phyloP scores from a whole-genome alignment of 2,329 filamentous ascomycete species.

The Tricladium varicosporioides region DNA sequence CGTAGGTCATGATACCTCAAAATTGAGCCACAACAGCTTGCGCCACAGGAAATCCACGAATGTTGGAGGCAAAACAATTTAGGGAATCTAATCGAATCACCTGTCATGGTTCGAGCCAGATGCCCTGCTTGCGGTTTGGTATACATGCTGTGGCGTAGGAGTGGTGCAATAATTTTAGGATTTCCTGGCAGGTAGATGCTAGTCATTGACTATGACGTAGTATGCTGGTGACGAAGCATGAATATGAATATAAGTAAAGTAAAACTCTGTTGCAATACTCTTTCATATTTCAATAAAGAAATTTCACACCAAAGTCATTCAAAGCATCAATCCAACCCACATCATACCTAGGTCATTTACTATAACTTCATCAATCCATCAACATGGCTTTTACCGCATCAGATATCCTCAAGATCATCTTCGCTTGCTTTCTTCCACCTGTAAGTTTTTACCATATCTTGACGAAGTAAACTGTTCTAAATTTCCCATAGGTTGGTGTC shows the following conservation, averaged over 20 bases:
- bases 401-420: slow-evolving; percentile 78
- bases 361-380: slow-evolving; percentile 4
- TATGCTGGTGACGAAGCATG: neutral
- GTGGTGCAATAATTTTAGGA: neutral
- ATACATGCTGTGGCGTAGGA: neutral
- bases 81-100: neutral
- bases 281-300: neutral
- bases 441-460: too few relatives aligned
- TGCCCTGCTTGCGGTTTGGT: neutral
- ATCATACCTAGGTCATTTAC: neutral
- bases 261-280: neutral
- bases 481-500: slow-evolving; percentile 60
- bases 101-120: neutral
- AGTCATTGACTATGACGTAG: neutral
- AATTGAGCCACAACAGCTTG: neutral
- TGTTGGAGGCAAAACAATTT: neutral
- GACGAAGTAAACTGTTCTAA: too few relatives aligned
- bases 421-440: slow-evolving; percentile 87
- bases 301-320: neutral
- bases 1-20: too few relatives aligned
- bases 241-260: neutral
- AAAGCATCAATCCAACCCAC: neutral
- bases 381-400: slow-evolving; percentile 56
- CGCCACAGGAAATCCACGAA: neutral
- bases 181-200: neutral